Conservation (phyloP, 371 early-diverging fungal genomes). For the Mortierella sp. region DNA sequence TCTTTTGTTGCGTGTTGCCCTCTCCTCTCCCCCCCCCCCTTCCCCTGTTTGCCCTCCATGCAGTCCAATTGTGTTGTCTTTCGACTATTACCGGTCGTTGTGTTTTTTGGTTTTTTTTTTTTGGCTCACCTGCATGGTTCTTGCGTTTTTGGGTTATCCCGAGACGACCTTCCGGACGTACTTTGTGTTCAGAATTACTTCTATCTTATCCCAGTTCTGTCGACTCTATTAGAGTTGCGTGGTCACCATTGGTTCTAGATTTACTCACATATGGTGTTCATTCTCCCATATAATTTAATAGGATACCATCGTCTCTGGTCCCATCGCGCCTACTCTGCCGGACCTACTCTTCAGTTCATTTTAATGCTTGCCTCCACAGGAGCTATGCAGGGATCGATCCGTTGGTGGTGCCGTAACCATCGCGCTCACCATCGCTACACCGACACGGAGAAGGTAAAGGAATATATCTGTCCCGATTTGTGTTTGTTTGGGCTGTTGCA, state of each 20-base stretch:
- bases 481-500: neutral
- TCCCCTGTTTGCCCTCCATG: neutral
- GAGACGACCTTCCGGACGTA: neutral
- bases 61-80: neutral
- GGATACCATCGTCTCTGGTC: slow-evolving; percentile 88
- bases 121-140: neutral
- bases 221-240: neutral
- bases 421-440: slow-evolving; percentile 95
- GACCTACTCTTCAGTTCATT: slow-evolving; percentile 68
- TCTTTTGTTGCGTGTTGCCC: neutral
- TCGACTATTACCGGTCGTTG: no score
- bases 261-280: neutral
- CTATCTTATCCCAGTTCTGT: neutral
- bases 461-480: neutral
- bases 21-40: neutral
- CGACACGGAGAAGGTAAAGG: slow-evolving; percentile 79
- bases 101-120: neutral
- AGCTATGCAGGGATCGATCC: slow-evolving; percentile 87
- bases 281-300: neutral
- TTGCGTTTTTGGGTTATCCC: slow-evolving; percentile 1
- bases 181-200: neutral
- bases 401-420: slow-evolving; percentile 91
- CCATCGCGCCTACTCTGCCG: slow-evolving; percentile 84
- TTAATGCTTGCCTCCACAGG: slow-evolving; percentile 78
- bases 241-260: neutral